These are phyloP conservation scores for Pulchroboletus neoregius DNA, from an alignment of 1,284 basidiomycete genomes.

Conservation along the genomic window DNA sequence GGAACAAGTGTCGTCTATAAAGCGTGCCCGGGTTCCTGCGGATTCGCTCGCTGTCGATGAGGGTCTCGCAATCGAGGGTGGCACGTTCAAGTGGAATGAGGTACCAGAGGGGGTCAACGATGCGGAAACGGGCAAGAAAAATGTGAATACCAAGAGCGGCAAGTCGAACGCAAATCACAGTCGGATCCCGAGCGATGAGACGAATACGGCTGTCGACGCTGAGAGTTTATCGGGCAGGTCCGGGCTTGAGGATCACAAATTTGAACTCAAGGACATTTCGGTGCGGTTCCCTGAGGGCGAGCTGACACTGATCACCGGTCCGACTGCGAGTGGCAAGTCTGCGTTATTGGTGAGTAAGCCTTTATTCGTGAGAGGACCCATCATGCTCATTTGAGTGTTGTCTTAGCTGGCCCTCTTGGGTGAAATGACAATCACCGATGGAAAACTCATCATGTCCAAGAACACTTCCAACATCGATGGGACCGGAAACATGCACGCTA, in stretches of 20 bases:
- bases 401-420: conserved; percentile 32
- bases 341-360: conserved; percentile 31
- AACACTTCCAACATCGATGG: conserved; percentile 37
- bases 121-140: conserved; percentile 11
- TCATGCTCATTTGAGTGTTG: not conserved
- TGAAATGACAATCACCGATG: conserved; percentile 30
- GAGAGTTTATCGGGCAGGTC: conserved; percentile 16
- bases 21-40: conserved; percentile 32
- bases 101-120: conserved; percentile 28
- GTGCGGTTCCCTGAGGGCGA: conserved; percentile 59
- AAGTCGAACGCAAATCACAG: not conserved
- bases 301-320: conserved; percentile 52
- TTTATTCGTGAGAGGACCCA: not conserved
- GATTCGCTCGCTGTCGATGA: conserved; percentile 27
- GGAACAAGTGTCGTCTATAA: conserved; percentile 64
- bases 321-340: conserved; percentile 71
- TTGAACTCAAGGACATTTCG: conserved; percentile 54
- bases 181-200: conserved; percentile 10
- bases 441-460: conserved; percentile 41
- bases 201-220: conserved; percentile 10
- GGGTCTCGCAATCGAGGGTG: conserved; percentile 52
- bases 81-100: conserved; percentile 60
- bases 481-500: conserved; percentile 43
- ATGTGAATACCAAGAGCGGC: conserved; percentile 9
- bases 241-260: conserved; percentile 37